Conservation (phyloP, 306 rosid genomes). For the Quercus variabilis region DNA sequence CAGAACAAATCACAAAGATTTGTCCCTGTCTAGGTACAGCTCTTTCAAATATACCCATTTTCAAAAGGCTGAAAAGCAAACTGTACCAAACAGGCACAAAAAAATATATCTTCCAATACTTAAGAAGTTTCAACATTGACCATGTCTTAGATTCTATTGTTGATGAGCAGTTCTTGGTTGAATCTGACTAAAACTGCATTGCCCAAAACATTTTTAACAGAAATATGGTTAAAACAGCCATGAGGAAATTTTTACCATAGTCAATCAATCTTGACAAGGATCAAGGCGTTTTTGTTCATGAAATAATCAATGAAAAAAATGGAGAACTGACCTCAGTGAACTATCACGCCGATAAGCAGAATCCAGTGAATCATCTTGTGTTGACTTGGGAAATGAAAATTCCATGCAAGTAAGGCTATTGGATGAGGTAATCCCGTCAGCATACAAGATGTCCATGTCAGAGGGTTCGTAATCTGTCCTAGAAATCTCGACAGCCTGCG, state of each 20-base stretch:
- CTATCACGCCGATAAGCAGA: slow-evolving; percentile 36
- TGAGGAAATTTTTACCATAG: not conserved
- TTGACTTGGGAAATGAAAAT: slow-evolving; percentile 45
- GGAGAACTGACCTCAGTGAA: slow-evolving; percentile 42
- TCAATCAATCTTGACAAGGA: not conserved
- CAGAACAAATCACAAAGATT: not conserved
- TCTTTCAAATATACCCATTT: too few relatives aligned
- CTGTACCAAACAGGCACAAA: not conserved
- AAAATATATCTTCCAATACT: not conserved
- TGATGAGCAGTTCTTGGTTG: not conserved
- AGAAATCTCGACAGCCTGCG: slow-evolving; percentile 71
- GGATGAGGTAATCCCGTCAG: slow-evolving; percentile 64
- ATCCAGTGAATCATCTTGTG: slow-evolving; percentile 33
- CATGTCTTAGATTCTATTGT: not conserved
- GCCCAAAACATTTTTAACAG: not conserved
- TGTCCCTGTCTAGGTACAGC: too few relatives aligned
- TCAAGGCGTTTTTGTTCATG: not conserved
- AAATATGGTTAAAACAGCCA: not conserved
- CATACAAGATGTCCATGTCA: slow-evolving; percentile 68
- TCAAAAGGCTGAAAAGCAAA: too few relatives aligned
- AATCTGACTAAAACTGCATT: not conserved
- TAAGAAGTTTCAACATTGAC: not conserved
- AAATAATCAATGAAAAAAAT: not conserved
- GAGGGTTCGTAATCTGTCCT: slow-evolving; percentile 56
- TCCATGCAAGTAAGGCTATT: slow-evolving; percentile 58